phyloP scores from a whole-genome alignment of 257 asterid genomes.

The Knoxia roxburghii region DNA sequence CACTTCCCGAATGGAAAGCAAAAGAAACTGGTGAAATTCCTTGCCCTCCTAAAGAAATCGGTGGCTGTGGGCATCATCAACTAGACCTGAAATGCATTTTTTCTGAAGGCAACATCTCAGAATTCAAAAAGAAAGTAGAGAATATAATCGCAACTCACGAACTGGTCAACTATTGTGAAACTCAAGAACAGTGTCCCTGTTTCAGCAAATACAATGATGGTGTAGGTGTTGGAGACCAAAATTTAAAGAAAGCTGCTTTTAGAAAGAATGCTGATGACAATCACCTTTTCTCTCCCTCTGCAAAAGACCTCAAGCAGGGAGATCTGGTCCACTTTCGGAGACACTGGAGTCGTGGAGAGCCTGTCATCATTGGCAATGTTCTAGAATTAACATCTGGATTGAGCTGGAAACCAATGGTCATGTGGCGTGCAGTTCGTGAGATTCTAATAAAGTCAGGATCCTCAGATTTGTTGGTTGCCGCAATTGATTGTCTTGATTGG shows the following conservation, averaged over 20 bases:
- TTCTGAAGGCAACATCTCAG: slow-evolving; percentile 32
- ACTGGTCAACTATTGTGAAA: slow-evolving; percentile 13
- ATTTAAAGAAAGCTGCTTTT: slow-evolving; percentile 35
- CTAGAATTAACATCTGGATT: slow-evolving; percentile 44
- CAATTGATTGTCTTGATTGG: slow-evolving; percentile 59
- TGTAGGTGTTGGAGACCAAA: slow-evolving; percentile 6
- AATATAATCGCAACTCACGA: slow-evolving; percentile 11
- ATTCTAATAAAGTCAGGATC: slow-evolving; percentile 24
- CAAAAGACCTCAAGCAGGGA: slow-evolving; percentile 33
- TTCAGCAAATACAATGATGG: slow-evolving; percentile 19
- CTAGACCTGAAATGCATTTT: slow-evolving; percentile 42
- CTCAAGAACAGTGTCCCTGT: slow-evolving; percentile 31
- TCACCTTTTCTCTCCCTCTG: slow-evolving; percentile 43
- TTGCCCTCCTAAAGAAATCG: slow-evolving; percentile 46
- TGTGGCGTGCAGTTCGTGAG: slow-evolving; percentile 70
- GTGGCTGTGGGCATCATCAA: slow-evolving; percentile 47
- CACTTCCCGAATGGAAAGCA: slow-evolving; percentile 39
- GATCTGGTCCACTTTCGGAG: slow-evolving; percentile 51
- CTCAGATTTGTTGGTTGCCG: slow-evolving; percentile 44
- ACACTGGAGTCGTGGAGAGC: slow-evolving; percentile 65
- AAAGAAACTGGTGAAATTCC: slow-evolving; percentile 41
- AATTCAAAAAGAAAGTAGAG: slow-evolving; percentile 29
- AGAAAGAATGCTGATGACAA: slow-evolving; percentile 42
- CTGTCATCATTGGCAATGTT: slow-evolving; percentile 40
- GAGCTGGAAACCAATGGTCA: slow-evolving; percentile 80